A percentile compares a stretch with the other conserved stretches of the same genome.
These are phyloP conservation scores for Cryptococcus sp. DNA, from an alignment of 1,284 basidiomycete genomes.

Conservation along the genomic window DNA sequence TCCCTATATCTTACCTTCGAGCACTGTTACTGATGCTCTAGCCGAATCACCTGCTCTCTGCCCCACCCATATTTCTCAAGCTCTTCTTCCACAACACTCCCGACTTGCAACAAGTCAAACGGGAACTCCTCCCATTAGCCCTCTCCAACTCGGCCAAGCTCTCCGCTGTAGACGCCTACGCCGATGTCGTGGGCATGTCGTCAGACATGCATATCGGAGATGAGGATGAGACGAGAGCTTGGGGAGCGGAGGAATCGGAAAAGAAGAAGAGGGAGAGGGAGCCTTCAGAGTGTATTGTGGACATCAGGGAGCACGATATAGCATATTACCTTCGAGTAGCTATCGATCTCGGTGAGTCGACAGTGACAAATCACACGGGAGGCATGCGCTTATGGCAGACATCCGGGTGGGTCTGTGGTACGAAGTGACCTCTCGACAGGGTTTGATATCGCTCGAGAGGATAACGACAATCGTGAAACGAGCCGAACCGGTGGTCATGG, in stretches of 20 bases:
- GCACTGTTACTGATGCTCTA: slow-evolving; percentile 20
- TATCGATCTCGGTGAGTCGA: slow-evolving; percentile 72
- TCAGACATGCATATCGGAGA: slow-evolving; percentile 51
- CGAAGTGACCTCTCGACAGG: slow-evolving; percentile 72
- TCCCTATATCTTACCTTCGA: too few species aligned
- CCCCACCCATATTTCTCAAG: slow-evolving; percentile 79
- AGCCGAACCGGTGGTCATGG: slow-evolving; percentile 98
- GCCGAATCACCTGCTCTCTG: slow-evolving; percentile 93
- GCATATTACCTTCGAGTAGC: slow-evolving; percentile 97
- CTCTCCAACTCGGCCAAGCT: slow-evolving; percentile 87
- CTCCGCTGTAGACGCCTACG: slow-evolving; percentile 94
- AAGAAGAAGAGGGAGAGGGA: slow-evolving; percentile 59
- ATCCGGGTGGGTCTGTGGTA: slow-evolving; percentile 98
- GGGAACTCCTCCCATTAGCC: slow-evolving; percentile 85
- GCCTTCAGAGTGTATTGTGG: slow-evolving; percentile 84
- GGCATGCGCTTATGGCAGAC: slow-evolving; percentile 51
- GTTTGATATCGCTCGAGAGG: slow-evolving; percentile 67
- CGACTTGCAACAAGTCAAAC: slow-evolving; percentile 79
- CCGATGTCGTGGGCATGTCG: slow-evolving; percentile 87
- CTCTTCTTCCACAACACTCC: slow-evolving; percentile 88
- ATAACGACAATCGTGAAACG: slow-evolving; percentile 88
- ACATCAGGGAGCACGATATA: slow-evolving; percentile 94
- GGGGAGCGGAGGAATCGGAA: slow-evolving; percentile 54
- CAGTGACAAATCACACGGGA: too few species aligned
- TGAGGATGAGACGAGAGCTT: slow-evolving; percentile 55